Percentiles rank a stretch among this genome's conserved stretches.
Evolutionary conservation across 768 basidiomycete species (phyloP).

Genomic region (Boletus sp.): DNA sequence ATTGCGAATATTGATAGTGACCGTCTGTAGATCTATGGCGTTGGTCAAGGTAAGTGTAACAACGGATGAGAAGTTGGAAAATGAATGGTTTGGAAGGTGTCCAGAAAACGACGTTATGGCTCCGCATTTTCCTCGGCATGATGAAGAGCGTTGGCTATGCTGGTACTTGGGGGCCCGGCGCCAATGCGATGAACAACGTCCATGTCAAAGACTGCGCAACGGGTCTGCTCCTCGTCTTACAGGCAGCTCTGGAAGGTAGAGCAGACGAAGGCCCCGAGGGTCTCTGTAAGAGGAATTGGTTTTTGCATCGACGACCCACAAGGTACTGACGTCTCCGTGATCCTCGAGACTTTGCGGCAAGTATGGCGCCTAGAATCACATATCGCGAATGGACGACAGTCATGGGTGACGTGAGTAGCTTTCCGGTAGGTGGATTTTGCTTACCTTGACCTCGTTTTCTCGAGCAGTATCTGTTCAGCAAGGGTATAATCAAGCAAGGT

Average conservation of each 20-base stretch:
- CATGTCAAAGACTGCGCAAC: constrained; percentile 41
- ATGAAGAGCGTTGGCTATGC: constrained; percentile 32
- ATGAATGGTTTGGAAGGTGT: constrained; percentile 21
- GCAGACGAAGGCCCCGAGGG: constrained; percentile 42
- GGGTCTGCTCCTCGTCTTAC: constrained; percentile 35
- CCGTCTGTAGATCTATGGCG: constrained; percentile 37
- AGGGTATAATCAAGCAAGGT: constrained; percentile 32
- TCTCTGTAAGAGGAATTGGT: constrained; percentile 31
- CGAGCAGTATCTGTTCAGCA: constrained; percentile 31
- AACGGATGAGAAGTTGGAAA: not conserved
- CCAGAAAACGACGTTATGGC: constrained; percentile 36
- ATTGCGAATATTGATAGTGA: not conserved
- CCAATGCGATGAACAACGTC: constrained; percentile 36
- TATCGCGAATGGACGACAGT: constrained; percentile 31
- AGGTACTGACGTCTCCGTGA: constrained; percentile 1
- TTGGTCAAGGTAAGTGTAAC: constrained; percentile 35
- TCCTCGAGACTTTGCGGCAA: constrained; percentile 34
- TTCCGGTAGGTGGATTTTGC: not conserved
- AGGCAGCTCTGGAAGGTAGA: constrained; percentile 39
- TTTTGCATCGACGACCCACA: too few relatives aligned
- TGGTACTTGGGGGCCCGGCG: constrained; percentile 43
- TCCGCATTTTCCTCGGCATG: constrained; percentile 37
- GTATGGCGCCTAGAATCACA: constrained; percentile 28
- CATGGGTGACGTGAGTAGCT: constrained; percentile 38
- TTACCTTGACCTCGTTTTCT: not conserved